Evolutionary conservation across 176 grass and related monocot species (phyloP), one percentile per base, ranked within the genome.

Genomic region (Carex cristatella): DNA sequence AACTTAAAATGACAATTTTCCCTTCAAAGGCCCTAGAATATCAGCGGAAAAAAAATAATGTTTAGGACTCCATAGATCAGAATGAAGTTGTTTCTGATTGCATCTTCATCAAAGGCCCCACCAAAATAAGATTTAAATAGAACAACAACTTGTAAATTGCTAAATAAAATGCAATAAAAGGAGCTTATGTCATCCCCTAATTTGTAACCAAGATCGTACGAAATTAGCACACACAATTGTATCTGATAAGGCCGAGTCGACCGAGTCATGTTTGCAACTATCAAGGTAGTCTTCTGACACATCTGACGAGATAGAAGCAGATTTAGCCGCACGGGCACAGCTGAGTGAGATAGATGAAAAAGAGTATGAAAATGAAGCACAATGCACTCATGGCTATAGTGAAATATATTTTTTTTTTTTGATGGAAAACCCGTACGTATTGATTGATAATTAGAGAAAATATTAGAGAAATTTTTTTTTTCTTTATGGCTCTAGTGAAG

Each of bases 71-170:
- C 95, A 71, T 98, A 98, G 69, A 98, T 98, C 13, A 98, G 86
- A 85, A 98, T 91, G 46, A 98, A 98, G 67, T 98, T 98, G 85
- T 98, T 98, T 79, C 93, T 93, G 78, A 98, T 98, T 82, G 95
- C 95, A 79, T 98, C 95, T 94, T 98, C 95, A 84, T 95, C 95
- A 89, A 98, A 98, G 69, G 86, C 84, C 51, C 95, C 93, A 79
- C 88, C 95, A 83, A 98, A 98, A 65, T 98, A 98, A 15, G 91
- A 98, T 85, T 98, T 98, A 83, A 98, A 95, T 40, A 98, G 88
- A 61, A 86, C 88, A 86, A 98, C 93, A 84, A 93, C 95, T 93
- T 98, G 88, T 56, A 82, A 86, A 88, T 81, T 73, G 53, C 16
- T 60, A 91, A 88, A 81, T 46, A n/a, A n/a, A n/a, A n/a, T 6